phyloP scores from a whole-genome alignment of 768 basidiomycete genomes.

The Leccinum subgranulosum region DNA sequence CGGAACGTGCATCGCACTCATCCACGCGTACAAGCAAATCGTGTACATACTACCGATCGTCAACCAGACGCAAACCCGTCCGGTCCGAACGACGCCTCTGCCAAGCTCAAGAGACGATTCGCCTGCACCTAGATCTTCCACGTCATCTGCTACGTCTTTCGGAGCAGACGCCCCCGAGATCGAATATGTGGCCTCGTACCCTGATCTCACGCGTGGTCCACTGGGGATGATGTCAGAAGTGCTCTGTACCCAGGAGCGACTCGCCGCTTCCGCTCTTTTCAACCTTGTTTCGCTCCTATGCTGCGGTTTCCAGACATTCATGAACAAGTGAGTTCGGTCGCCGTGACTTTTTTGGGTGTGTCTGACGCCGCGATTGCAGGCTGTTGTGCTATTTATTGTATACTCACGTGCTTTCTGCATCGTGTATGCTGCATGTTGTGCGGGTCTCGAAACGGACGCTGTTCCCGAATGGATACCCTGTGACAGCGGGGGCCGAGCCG shows the following conservation, averaged over 20 bases:
- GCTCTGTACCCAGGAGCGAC: constrained; percentile 45
- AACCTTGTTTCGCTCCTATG: constrained; percentile 46
- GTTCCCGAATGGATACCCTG: constrained; percentile 90
- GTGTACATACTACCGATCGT: constrained; percentile 64
- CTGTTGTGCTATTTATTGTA: constrained; percentile 69
- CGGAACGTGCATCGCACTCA: constrained; percentile 62
- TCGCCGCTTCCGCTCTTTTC: constrained; percentile 45
- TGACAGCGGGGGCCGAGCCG: constrained; percentile 68
- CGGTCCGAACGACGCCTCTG: background rate
- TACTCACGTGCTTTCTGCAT: constrained; percentile 48
- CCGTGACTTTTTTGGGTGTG: background rate
- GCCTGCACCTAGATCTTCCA: constrained; percentile 20
- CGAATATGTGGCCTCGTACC: background rate
- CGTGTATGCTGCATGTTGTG: constrained; percentile 50
- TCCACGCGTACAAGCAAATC: constrained; percentile 65
- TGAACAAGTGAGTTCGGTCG: constrained; percentile 49
- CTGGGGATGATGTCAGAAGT: constrained; percentile 50
- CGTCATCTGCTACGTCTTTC: constrained; percentile 24
- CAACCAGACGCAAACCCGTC: constrained; percentile 38
- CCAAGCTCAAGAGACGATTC: background rate
- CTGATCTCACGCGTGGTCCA: constrained; percentile 40
- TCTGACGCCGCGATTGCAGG: constrained; percentile 35
- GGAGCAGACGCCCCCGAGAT: constrained; percentile 7
- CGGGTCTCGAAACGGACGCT: constrained; percentile 63
- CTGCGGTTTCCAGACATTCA: constrained; percentile 47